Base-by-base conservation (phyloP, 306 rosid species). In the Potentilla sterilis region DNA sequence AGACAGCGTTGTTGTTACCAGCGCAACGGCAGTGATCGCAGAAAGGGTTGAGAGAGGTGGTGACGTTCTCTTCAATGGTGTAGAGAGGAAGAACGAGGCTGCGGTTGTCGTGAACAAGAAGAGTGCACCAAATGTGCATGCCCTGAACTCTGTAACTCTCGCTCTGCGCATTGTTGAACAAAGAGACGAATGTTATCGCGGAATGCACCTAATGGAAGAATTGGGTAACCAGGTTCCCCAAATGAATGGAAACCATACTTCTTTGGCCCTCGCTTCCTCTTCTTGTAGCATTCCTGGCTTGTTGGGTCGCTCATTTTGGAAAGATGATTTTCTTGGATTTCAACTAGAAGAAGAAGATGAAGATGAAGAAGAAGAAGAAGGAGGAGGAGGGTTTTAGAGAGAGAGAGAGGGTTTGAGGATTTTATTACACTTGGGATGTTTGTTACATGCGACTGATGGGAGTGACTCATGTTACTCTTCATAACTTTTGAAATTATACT, bases 21-120 rank as follows among this genome's bases (percentile, higher is more conserved):
- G 90, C 81, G 34, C 89, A 90, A 15, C 95, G 88, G 83, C 97
- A 94, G 24, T 91, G 87, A 43, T 91, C 91, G 9, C 98, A 93
- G 79, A 83, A 87, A 57, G 98, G 91, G 43, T 65, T 55, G 0
- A 87, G 28, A 49, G 97, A 91, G 35, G 67, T 71, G 68, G 77
- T 72, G 18, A 89, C 91, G 34, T 88, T 61, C 18, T 93, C 97
- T 85, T 93, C 97, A 75, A 91, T 51, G 71, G 92, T 87, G 77
- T 89, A 93, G 48, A 93, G 92, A 57, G 98, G 97, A 41, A 86
- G 80, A 72, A 85, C 85, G 1, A 81, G 72, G 79, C 85, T 89
- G 15, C 78, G 73, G 9, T 75, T 87, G 40, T 89, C 91, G 46
- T 87, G 93, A n/a, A 86, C 83, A 40, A 93, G 91, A 76, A 91